Percentiles rank a stretch among this genome's conserved stretches.
phyloP scores from a whole-genome alignment of 2,329 filamentous ascomycete genomes.

The Botrytis elliptica region DNA sequence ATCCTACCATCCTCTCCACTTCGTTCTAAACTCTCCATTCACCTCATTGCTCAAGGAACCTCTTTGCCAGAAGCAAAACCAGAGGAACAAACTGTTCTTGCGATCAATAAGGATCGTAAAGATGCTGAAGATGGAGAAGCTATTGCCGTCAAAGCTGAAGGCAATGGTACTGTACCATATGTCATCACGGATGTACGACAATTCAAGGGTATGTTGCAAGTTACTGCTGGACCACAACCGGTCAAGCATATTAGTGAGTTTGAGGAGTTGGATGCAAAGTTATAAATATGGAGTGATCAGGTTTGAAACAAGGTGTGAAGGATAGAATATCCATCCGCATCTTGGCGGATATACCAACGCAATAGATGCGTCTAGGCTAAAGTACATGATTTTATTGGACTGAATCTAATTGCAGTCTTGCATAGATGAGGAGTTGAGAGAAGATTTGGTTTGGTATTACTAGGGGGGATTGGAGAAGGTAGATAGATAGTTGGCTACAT shows the following conservation, averaged over 20 bases:
- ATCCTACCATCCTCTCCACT: constrained; percentile 71
- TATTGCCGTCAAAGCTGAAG: constrained; percentile 27
- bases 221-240: constrained; percentile 70
- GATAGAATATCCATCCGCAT: neutral
- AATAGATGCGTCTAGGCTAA: constrained; percentile 6
- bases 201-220: constrained; percentile 74
- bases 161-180: constrained; percentile 53
- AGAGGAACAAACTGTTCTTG: constrained; percentile 41
- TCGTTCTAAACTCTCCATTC: constrained; percentile 81
- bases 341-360: neutral
- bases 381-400: neutral
- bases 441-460: neutral
- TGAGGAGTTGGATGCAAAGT: constrained; percentile 80
- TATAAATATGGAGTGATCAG: constrained; percentile 48
- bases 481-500: neutral
- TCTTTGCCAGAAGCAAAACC: constrained; percentile 41
- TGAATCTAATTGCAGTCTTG: neutral
- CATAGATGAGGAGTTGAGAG: constrained; percentile 8
- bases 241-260: constrained; percentile 78
- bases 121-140: constrained; percentile 26
- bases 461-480: neutral
- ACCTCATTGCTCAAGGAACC: constrained; percentile 71
- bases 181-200: constrained; percentile 75
- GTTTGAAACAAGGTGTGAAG: neutral
- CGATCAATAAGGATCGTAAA: constrained; percentile 39